Conservation (phyloP, 225 moss, liverwort and hornwort genomes). For the Takakia lepidozioides region DNA sequence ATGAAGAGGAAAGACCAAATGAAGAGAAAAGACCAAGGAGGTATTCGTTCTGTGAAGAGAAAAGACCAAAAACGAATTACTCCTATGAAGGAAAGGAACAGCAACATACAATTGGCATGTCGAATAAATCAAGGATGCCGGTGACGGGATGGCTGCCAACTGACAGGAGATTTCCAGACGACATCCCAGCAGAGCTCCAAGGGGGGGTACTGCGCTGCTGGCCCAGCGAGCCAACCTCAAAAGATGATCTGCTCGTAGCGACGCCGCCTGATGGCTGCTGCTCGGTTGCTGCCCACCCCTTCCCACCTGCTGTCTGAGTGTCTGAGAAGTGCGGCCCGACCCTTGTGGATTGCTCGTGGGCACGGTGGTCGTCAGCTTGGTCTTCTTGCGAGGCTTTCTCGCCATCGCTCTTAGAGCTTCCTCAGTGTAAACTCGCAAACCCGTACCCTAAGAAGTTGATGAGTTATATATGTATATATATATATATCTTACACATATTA, state of each 20-base stretch:
- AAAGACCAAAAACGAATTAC: neutral
- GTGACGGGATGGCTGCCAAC: conserved; percentile 28
- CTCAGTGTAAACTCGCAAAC: no score
- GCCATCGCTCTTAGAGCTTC: no score
- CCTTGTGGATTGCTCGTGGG: no score
- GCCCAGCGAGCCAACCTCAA: conserved; percentile 62
- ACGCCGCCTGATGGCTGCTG: conserved; percentile 20
- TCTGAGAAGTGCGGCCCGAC: no score
- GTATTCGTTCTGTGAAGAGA: neutral
- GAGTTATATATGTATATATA: no score
- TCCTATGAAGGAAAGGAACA: neutral
- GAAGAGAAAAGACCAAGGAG: neutral
- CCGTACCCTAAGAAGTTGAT: no score
- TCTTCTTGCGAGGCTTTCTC: no score
- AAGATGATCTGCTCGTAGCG: conserved; percentile 46
- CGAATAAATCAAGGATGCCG: conserved; percentile 21
- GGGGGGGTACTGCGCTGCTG: conserved; percentile 35
- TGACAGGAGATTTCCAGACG: conserved; percentile 47
- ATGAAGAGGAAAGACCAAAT: neutral
- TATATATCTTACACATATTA: no score
- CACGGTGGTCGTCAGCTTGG: no score
- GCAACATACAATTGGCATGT: conserved; percentile 46
- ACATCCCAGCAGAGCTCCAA: conserved; percentile 54
- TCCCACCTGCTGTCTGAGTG: no score
- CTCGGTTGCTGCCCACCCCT: conserved; percentile 3